Conservation (phyloP, 805 yeast genomes). For the Geotrichum ghanense region DNA sequence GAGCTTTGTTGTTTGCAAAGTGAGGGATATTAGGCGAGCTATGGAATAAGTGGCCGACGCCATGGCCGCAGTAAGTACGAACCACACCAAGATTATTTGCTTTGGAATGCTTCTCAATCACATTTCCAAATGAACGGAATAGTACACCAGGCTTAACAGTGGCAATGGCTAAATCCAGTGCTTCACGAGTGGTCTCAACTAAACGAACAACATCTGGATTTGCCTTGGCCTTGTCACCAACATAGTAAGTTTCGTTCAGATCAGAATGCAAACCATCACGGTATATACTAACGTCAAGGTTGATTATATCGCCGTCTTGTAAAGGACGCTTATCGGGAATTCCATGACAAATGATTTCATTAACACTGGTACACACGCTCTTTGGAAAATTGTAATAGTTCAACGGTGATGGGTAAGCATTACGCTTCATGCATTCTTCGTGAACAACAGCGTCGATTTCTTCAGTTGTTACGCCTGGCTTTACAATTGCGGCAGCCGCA, state of each 20-base stretch:
- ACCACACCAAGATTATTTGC: slow-evolving; percentile 76
- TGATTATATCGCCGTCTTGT: slow-evolving; percentile 89
- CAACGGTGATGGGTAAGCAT: slow-evolving; percentile 88
- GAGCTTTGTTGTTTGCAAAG: slow-evolving; percentile 84
- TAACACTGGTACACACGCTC: slow-evolving; percentile 83
- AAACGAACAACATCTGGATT: slow-evolving; percentile 75
- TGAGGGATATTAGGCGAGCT: slow-evolving; percentile 90
- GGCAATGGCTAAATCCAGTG: slow-evolving; percentile 72
- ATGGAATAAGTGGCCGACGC: slow-evolving; percentile 78
- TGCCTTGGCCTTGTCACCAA: slow-evolving; percentile 77
- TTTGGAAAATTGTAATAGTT: slow-evolving; percentile 92
- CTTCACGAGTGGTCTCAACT: slow-evolving; percentile 86
- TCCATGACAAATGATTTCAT: slow-evolving; percentile 95
- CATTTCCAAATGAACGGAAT: slow-evolving; percentile 75
- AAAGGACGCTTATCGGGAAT: slow-evolving; percentile 84
- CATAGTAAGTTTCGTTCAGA: slow-evolving; percentile 91
- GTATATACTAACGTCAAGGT: slow-evolving; percentile 78
- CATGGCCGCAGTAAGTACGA: slow-evolving; percentile 88
- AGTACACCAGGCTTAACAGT: slow-evolving; percentile 85
- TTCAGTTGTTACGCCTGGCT: slow-evolving; percentile 89
- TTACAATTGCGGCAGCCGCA: slow-evolving; percentile 68
- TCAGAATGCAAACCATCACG: slow-evolving; percentile 89
- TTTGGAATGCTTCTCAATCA: slow-evolving; percentile 78
- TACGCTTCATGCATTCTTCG: slow-evolving; percentile 75
- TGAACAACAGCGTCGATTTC: slow-evolving; percentile 81